Base-by-base conservation (phyloP, 1,284 basidiomycete species). In the Thecaphora frezii region DNA sequence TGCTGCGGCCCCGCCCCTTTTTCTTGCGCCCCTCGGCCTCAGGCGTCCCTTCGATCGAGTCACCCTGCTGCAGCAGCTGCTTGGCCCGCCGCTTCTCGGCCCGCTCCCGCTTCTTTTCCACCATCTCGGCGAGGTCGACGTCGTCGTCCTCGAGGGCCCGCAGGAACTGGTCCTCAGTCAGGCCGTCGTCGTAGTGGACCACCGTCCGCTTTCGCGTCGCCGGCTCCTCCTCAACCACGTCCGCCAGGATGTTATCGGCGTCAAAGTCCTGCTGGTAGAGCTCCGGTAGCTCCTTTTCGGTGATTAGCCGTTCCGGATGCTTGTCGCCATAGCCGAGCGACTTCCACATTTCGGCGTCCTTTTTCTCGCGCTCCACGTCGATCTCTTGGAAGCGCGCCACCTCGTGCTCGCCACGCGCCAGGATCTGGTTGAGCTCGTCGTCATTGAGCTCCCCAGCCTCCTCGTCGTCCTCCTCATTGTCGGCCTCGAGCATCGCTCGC, bases 351-450 rank as follows among this genome's bases (percentile, higher is more conserved):
- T 87, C 86, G 43, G 85, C 69, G 18, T 85, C 83, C n/a, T 88
- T 85, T 19, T 86, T 86, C 43, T 89, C 87, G 28, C 96, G 87
- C 73, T 92, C 86, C 19, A 84, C 73, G 76, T 99, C 96, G 83
- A 98, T 89, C 56, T 88, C 83, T 5, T 88, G 84, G 85, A 96
- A 99, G 58, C 90, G 82, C 12, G 80, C 83, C 1, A 84, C 81
- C 79, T 98, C 96, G 21, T 89, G 82, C 16, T 97, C 93, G 8
- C 83, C 85, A 59, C 96, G 89, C 16, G 93, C 87, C 50, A 98
- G 87, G 59, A 97, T 84, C 77, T 92, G 89, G 81, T 99, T 99
- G 66, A 98, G 85, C 79, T 98, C 96, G 25, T 97, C 93, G 74
- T 98, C 94, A 73, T 93, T 93, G 84, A 96, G 89, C 77, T 97